Conservation (phyloP, 176 grass and related monocot genomes). For the Paspalum vaginatum region DNA sequence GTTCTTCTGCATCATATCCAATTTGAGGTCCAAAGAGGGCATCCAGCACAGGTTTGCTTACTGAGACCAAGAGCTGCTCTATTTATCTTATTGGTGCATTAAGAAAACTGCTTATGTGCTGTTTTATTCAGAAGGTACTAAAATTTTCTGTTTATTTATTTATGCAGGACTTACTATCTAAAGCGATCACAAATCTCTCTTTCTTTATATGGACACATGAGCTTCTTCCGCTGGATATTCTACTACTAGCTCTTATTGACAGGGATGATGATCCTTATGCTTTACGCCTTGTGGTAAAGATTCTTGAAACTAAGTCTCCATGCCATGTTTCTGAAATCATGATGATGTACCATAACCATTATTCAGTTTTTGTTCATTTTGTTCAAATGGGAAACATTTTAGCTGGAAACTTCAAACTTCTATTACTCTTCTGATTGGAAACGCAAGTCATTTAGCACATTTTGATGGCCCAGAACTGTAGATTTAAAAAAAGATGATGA, state of each 20-base stretch:
- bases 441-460: neutral
- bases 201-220: constrained; percentile 98
- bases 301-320: constrained; percentile 27
- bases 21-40: constrained; percentile 75
- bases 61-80: constrained; percentile 23
- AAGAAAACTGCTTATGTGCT: constrained; percentile 27
- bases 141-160: constrained; percentile 28
- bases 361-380: constrained; percentile 12
- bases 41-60: constrained; percentile 69
- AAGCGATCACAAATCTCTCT: constrained; percentile 84
- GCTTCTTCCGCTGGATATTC: constrained; percentile 92
- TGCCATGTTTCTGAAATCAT: constrained; percentile 31
- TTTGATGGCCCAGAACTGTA: neutral
- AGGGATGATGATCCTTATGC: constrained; percentile 96
- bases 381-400: constrained; percentile 15
- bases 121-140: constrained; percentile 27
- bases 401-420: constrained; percentile 26
- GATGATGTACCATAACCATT: neutral
- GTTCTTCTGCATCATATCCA: constrained; percentile 99
- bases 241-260: constrained; percentile 94
- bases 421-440: neutral
- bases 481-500: neutral
- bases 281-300: constrained; percentile 85
- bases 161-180: constrained; percentile 82
- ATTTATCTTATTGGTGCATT: neutral